Conservation (phyloP, 352 stramenopile genomes). For the Globisporangium acanthophoron region DNA sequence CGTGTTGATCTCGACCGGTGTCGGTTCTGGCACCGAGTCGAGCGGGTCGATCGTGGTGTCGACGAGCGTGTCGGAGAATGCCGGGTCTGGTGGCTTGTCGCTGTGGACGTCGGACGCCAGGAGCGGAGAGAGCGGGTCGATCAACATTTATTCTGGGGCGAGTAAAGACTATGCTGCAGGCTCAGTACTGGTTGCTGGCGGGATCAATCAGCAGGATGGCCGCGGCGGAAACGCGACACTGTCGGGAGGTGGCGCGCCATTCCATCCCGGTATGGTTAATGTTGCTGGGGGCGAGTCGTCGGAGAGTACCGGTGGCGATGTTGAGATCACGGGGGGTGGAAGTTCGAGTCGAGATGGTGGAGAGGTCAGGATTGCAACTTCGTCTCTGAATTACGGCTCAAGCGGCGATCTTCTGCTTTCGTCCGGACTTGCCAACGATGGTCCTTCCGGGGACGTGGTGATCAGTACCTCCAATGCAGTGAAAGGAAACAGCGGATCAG, state of each 20-base stretch:
- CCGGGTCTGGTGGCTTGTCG: conserved; percentile 15
- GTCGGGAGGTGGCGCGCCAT: conserved; percentile 14
- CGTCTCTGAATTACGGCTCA: conserved; percentile 5
- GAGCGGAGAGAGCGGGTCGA: conserved; percentile 20
- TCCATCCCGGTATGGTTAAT: conserved; percentile 3
- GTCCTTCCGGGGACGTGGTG: conserved; percentile 16
- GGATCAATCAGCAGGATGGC: conserved; percentile 17
- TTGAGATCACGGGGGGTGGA: conserved; percentile 16
- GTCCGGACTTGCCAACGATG: conserved; percentile 16
- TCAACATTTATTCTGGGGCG: conserved; percentile 12
- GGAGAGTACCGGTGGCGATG: conserved; percentile 15
- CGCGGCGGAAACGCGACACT: conserved; percentile 16
- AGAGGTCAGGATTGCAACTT: conserved; percentile 11
- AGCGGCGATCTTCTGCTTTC: conserved; percentile 17
- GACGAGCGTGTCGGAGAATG: conserved; percentile 19
- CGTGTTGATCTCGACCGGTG: not conserved
- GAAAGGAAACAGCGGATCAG: conserved; percentile 16
- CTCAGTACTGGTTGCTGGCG: conserved; percentile 13
- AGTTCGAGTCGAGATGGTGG: conserved; percentile 22
- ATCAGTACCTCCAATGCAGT: conserved; percentile 13
- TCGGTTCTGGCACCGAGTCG: conserved; percentile 5
- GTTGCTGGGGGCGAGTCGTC: conserved; percentile 15
- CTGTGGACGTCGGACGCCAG: conserved; percentile 15
- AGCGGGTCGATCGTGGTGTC: conserved; percentile 23
- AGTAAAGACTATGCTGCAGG: conserved; percentile 12